A percentile compares a stretch with the other conserved stretches of the same genome.
phyloP scores from a whole-genome alignment of 2,329 filamentous ascomycete genomes.

The Massarina eburnea region DNA sequence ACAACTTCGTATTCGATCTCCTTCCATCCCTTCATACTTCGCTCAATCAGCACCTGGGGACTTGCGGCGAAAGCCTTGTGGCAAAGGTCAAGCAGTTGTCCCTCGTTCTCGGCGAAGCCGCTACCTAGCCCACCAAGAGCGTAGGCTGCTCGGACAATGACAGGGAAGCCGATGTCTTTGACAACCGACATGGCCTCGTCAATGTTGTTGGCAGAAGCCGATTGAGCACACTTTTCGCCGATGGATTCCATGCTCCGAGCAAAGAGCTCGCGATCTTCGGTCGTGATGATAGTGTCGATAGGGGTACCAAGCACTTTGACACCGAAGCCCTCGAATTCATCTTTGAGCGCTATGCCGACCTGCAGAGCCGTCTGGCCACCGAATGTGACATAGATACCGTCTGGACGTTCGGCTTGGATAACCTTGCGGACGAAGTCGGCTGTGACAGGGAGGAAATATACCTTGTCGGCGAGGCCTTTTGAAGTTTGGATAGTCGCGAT shows the following conservation, averaged over 20 bases:
- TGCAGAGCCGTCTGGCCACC: slow-evolving; percentile 96
- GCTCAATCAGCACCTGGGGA: slow-evolving; percentile 93
- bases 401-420: slow-evolving; percentile 89
- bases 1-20: slow-evolving; percentile 99
- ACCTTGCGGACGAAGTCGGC: slow-evolving; percentile 97
- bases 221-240: slow-evolving; percentile 96
- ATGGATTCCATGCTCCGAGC: slow-evolving; percentile 98
- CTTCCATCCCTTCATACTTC: slow-evolving; percentile 99
- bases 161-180: slow-evolving; percentile 89
- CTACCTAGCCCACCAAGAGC: slow-evolving; percentile 92
- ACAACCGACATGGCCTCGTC: slow-evolving; percentile 89
- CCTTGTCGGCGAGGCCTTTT: slow-evolving; percentile 95
- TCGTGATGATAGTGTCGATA: slow-evolving; percentile 97
- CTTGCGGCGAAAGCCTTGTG: slow-evolving; percentile 93
- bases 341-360: slow-evolving; percentile 95
- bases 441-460: slow-evolving; percentile 97
- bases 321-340: slow-evolving; percentile 90
- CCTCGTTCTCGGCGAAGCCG: slow-evolving; percentile 88
- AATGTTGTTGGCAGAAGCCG: slow-evolving; percentile 83
- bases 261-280: slow-evolving; percentile 95
- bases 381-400: slow-evolving; percentile 97
- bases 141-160: slow-evolving; percentile 96
- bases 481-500: slow-evolving; percentile 99
- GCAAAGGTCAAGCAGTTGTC: slow-evolving; percentile 82
- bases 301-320: slow-evolving; percentile 95